Evolutionary conservation across 1,284 basidiomycete genomes (phyloP).

Genomic region (Heterobasidion occidentale): DNA sequence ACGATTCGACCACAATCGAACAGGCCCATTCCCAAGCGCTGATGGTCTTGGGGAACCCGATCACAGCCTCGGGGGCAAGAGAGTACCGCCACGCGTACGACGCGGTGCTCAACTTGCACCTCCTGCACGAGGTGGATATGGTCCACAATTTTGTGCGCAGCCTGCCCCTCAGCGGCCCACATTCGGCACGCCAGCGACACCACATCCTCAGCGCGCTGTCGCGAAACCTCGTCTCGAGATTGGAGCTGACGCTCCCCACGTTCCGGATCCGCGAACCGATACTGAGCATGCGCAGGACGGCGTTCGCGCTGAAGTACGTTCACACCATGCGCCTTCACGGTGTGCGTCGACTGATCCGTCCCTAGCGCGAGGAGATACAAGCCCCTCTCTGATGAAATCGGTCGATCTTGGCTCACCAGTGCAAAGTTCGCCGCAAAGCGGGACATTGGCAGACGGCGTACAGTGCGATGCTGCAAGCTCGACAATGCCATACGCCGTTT

Average conservation of each 20-base stretch:
- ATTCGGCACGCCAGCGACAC: constrained; percentile 20
- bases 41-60: constrained; percentile 71
- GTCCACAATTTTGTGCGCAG: constrained; percentile 44
- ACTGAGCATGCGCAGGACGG: constrained; percentile 84
- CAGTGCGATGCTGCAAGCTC: constrained; percentile 89
- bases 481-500: constrained; percentile 68
- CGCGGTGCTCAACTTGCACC: constrained; percentile 80
- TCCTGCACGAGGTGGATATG: constrained; percentile 82
- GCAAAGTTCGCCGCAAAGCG: constrained; percentile 95
- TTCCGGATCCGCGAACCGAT: constrained; percentile 92
- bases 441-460: constrained; percentile 97
- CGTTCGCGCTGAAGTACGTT: constrained; percentile 67
- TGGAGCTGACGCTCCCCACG: constrained; percentile 79
- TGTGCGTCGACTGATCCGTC: neutral
- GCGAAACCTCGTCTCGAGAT: constrained; percentile 47
- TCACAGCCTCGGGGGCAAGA: constrained; percentile 72
- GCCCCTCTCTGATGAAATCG: constrained; percentile 52
- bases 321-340: constrained; percentile 1
- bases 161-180: constrained; percentile 11
- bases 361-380: constrained; percentile 8
- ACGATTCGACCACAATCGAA: constrained; percentile 36
- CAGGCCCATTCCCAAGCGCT: constrained; percentile 63
- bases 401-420: constrained; percentile 85
- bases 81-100: constrained; percentile 88
- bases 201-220: constrained; percentile 35